Evolutionary conservation across 202 grass and related monocot species (phyloP).

Genomic region (Zizania palustris): DNA sequence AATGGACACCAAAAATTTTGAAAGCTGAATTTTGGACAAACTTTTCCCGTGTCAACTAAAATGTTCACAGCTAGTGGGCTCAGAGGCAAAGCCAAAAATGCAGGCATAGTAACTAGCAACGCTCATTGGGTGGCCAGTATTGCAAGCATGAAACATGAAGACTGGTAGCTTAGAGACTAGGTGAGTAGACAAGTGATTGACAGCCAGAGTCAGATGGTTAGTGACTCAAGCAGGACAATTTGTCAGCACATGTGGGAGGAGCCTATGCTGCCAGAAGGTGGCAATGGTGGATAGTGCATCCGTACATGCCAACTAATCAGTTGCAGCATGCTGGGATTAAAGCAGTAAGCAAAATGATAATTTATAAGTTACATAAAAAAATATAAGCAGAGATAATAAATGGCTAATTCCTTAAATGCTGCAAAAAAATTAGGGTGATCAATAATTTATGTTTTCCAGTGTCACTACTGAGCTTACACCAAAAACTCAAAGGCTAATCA

Average conservation of each 20-base stretch:
- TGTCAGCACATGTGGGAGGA: neutral
- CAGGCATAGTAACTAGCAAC: slow-evolving; percentile 18
- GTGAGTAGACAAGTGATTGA: neutral
- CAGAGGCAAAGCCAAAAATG: neutral
- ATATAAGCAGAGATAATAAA: slow-evolving; percentile 13
- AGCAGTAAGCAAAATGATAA: neutral
- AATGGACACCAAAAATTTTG: slow-evolving; percentile 28
- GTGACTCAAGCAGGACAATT: slow-evolving; percentile 9
- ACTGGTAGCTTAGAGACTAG: neutral
- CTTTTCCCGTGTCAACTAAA: neutral
- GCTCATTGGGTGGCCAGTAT: neutral
- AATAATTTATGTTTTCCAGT: slow-evolving; percentile 10
- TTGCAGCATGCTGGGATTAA: slow-evolving; percentile 12
- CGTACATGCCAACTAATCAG: neutral
- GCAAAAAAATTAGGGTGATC: slow-evolving; percentile 4
- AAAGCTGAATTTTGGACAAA: slow-evolving; percentile 1
- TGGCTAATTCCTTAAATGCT: neutral
- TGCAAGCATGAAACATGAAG: neutral
- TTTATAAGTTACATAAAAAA: slow-evolving; percentile 7
- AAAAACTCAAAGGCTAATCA: slow-evolving; percentile 16
- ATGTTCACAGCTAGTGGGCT: neutral
- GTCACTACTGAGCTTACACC: slow-evolving; percentile 9
- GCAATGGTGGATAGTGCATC: neutral
- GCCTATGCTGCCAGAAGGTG: neutral
- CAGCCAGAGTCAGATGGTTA: neutral